Evolutionary conservation across 441 rosid species (phyloP).

Genomic region (Breynia disticha): DNA sequence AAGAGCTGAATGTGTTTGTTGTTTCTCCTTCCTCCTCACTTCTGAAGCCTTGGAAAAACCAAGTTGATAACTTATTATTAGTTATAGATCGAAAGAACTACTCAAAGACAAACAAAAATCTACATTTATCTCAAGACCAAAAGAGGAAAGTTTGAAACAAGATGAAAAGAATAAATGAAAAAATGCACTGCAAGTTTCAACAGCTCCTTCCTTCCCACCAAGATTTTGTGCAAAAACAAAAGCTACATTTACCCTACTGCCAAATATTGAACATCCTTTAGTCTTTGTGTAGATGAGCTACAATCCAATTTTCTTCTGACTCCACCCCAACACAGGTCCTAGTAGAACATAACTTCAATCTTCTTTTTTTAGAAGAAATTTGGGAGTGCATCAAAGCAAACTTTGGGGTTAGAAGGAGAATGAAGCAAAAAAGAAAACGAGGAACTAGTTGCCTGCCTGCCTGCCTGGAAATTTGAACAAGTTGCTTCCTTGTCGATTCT

Average conservation of each 20-base stretch:
- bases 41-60: too few species aligned
- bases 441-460: constrained; percentile 30
- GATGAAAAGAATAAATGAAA: constrained; percentile 38
- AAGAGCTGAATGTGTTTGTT: too few species aligned
- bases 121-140: too few species aligned
- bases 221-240: constrained; percentile 8
- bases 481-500: constrained; percentile 36
- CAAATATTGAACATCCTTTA: constrained; percentile 25
- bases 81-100: too few species aligned
- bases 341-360: constrained; percentile 32
- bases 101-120: too few species aligned
- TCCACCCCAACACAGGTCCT: constrained; percentile 41
- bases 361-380: constrained; percentile 40
- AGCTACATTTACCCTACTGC: constrained; percentile 34
- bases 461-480: constrained; percentile 10
- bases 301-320: constrained; percentile 44
- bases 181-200: constrained; percentile 40
- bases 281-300: constrained; percentile 43
- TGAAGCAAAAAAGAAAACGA: constrained; percentile 5
- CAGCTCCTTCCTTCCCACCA: constrained; percentile 60
- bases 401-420: constrained; percentile 15
- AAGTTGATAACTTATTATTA: too few species aligned
- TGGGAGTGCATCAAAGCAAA: constrained; percentile 6
- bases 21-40: too few species aligned
- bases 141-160: too few species aligned